A percentile compares a stretch with the other conserved stretches of the same genome.
phyloP scores from a whole-genome alignment of 805 yeast genomes.

The Metschnikowia arizonensis region DNA sequence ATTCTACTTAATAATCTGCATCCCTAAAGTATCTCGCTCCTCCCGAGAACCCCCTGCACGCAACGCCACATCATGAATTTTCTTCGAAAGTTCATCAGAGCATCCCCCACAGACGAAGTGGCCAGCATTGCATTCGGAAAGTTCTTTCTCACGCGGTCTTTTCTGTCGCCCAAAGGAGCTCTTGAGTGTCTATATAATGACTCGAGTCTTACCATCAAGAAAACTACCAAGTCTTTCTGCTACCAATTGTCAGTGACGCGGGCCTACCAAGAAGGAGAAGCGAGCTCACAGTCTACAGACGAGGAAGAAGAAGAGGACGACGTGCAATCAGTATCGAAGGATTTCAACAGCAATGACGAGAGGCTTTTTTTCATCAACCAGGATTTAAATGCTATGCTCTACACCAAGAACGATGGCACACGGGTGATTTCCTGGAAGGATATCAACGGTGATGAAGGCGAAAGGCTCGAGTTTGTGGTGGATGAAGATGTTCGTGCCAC shows the following conservation, averaged over 20 bases:
- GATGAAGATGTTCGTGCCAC: constrained; percentile 53
- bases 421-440: constrained; percentile 76
- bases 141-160: constrained; percentile 67
- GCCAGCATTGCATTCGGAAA: constrained; percentile 75
- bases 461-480: constrained; percentile 73
- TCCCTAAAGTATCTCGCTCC: not conserved
- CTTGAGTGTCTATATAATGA: constrained; percentile 79
- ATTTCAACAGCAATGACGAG: constrained; percentile 48
- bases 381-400: constrained; percentile 52
- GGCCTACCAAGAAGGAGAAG: constrained; percentile 66
- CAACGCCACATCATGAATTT: constrained; percentile 55
- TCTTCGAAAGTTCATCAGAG: constrained; percentile 57
- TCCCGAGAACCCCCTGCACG: not conserved
- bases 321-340: constrained; percentile 26
- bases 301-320: constrained; percentile 49
- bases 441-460: constrained; percentile 81
- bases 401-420: constrained; percentile 49
- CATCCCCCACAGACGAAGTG: constrained; percentile 55
- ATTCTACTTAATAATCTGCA: not conserved
- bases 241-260: constrained; percentile 70
- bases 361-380: constrained; percentile 66
- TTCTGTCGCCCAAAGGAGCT: constrained; percentile 81
- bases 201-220: constrained; percentile 68
- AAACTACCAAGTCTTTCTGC: constrained; percentile 59
- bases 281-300: constrained; percentile 39